phyloP scores from a whole-genome alignment of 176 grass and related monocot genomes.

The Tillandsia fasciculata region DNA sequence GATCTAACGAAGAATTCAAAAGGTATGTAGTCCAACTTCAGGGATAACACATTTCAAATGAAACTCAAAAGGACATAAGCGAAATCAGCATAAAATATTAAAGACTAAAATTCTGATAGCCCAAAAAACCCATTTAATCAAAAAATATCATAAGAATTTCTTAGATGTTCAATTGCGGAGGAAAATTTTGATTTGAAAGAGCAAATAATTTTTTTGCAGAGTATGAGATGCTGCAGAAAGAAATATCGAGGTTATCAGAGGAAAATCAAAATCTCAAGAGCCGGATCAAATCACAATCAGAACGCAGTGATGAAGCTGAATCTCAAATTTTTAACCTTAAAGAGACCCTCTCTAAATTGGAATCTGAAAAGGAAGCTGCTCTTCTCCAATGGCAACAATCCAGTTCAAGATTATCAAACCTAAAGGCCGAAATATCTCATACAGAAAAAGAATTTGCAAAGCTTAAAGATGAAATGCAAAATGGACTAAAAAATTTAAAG shows the following conservation, averaged over 20 bases:
- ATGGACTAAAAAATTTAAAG: slow-evolving; percentile 39
- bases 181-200: not conserved
- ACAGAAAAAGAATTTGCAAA: slow-evolving; percentile 78
- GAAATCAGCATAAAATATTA: no score
- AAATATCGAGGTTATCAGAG: slow-evolving; percentile 58
- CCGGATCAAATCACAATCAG: slow-evolving; percentile 44
- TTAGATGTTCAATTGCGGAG: no score
- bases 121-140: no score
- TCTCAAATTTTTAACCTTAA: slow-evolving; percentile 47
- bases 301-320: slow-evolving; percentile 41
- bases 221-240: slow-evolving; percentile 58
- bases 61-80: no score
- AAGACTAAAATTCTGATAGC: no score
- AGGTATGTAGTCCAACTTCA: slow-evolving; percentile 23
- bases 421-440: slow-evolving; percentile 59
- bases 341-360: slow-evolving; percentile 45
- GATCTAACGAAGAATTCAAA: slow-evolving; percentile 41
- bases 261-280: slow-evolving; percentile 92
- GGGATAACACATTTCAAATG: not conserved
- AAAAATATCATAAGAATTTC: no score
- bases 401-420: slow-evolving; percentile 35
- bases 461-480: slow-evolving; percentile 70
- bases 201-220: slow-evolving; percentile 16
- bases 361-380: slow-evolving; percentile 51
- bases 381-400: slow-evolving; percentile 60